Base-by-base conservation (phyloP, 139 green algal genomes). In the Medakamo hakoo region DNA sequence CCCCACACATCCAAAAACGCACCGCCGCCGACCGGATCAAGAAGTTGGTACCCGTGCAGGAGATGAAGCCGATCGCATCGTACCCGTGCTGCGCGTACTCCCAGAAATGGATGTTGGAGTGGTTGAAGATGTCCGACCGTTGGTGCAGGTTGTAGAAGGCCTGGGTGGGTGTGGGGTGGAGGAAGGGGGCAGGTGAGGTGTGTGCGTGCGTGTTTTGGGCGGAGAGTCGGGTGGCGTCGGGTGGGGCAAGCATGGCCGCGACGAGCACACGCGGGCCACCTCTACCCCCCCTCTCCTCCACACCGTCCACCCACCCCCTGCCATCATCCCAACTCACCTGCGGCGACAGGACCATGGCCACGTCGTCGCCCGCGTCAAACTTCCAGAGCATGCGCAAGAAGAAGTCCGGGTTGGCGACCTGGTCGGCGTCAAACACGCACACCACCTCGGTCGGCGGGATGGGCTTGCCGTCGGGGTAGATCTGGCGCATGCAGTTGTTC, bases 21-120 rank as follows among this genome's bases (percentile, higher is more conserved):
- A n/a, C n/a, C 9, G 85, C 82, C 4, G 58, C 69, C 27, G 74
- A 68, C 25, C 85, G 75, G 26, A 91, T 61, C 66, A 88, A 73
- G 67, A 91, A 91, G 69, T 84, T 84, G 67, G 78, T 84, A 32
- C 77, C 78, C 19, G 78, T 84, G 76, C 78, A 84, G 27, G 76
- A 83, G 62, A 84, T 84, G 69, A 84, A 74, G 59, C 78, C 78
- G 49, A 82, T 64, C 18, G 78, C 75, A 55, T 84, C 76, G 65
- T 84, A 84, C 23, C 78, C 26, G 19, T 21, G 40, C 63, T 62
- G 55, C 18, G 70, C 60, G 31, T 71, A 79, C 71, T 85, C 78
- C 82, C 82, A 88, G 73, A 87, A 88, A 65, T 89, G 82, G 20
- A 85, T 73, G 69, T 92, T 92, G 71, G 81, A 82, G 72, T 90